Evolutionary conservation across 352 stramenopile genomes (phyloP).

Genomic region (Phytophthora pinifolia): DNA sequence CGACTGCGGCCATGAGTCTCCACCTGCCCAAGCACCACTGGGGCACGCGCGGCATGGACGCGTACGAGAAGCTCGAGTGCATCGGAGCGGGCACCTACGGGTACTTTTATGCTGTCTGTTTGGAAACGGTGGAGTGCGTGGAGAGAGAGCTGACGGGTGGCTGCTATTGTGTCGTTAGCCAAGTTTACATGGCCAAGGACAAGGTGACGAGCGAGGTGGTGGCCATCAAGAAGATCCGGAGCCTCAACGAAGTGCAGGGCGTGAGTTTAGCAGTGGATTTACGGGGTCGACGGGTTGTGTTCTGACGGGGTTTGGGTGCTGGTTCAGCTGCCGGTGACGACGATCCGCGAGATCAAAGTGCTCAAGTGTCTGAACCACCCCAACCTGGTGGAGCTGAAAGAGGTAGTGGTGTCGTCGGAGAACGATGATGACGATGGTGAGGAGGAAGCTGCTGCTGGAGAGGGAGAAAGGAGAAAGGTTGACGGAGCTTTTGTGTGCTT

Average conservation of each 20-base stretch:
- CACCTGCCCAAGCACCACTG: conserved; percentile 85
- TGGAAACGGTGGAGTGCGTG: not conserved
- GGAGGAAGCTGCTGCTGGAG: not conserved
- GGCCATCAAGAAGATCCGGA: conserved; percentile 92
- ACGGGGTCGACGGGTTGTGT: not conserved
- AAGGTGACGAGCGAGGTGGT: conserved; percentile 83
- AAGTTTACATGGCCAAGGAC: conserved; percentile 91
- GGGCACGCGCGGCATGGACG: conserved; percentile 80
- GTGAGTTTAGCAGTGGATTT: conserved; percentile 36
- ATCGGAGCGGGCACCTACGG: conserved; percentile 90
- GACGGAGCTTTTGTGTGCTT: conserved; percentile 1
- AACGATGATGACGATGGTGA: conserved; percentile 83
- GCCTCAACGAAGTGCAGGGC: conserved; percentile 88
- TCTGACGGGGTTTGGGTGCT: conserved; percentile 3
- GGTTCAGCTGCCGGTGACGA: conserved; percentile 91
- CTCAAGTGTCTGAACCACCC: conserved; percentile 95
- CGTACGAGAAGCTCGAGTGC: conserved; percentile 90
- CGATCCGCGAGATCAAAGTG: conserved; percentile 98
- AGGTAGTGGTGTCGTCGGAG: conserved; percentile 92
- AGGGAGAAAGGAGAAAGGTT: not conserved
- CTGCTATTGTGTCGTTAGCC: conserved; percentile 32
- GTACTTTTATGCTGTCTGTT: conserved; percentile 28
- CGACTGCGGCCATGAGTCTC: conserved; percentile 64
- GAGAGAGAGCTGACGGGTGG: not conserved
- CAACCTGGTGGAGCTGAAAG: conserved; percentile 95